phyloP scores from a whole-genome alignment of 495 filamentous ascomycete genomes.

The Tetracladium marchalianum region DNA sequence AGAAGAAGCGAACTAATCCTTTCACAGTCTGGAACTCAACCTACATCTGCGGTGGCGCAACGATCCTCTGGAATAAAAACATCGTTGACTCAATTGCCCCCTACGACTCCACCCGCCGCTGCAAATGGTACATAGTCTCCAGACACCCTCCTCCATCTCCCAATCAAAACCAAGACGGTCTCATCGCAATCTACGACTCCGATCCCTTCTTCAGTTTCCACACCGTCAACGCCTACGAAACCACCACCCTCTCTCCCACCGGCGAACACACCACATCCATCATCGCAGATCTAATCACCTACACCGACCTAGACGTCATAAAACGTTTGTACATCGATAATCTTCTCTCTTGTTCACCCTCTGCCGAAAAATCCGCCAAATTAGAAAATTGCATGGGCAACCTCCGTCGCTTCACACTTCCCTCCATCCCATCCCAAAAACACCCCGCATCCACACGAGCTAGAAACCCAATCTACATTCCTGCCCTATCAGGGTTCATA shows the following conservation, averaged over 20 bases:
- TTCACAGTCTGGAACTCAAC: slow-evolving; percentile 42
- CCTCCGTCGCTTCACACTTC: background rate
- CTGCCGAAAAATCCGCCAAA: background rate
- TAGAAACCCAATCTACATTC: slow-evolving; percentile 17
- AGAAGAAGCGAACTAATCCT: background rate
- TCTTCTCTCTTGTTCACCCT: slow-evolving; percentile 23
- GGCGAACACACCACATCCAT: slow-evolving; percentile 33
- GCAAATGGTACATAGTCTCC: slow-evolving; percentile 64
- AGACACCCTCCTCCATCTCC: slow-evolving; percentile 17
- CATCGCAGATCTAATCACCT: slow-evolving; percentile 45
- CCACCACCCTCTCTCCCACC: slow-evolving; percentile 18
- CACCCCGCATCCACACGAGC: background rate
- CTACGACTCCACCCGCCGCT: slow-evolving; percentile 38
- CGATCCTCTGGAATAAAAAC: slow-evolving; percentile 46
- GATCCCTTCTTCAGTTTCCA: slow-evolving; percentile 67
- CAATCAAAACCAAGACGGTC: slow-evolving; percentile 30
- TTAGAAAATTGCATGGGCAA: background rate
- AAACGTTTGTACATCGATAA: slow-evolving; percentile 50
- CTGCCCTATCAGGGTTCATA: background rate
- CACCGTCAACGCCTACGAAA: slow-evolving; percentile 64
- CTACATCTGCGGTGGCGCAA: slow-evolving; percentile 34
- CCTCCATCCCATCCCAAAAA: background rate
- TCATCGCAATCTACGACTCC: slow-evolving; percentile 49
- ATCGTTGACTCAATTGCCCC: slow-evolving; percentile 43
- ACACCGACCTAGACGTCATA: slow-evolving; percentile 45